phyloP scores from a whole-genome alignment of 75 land plant genomes.

The Pseudotsuga menziesii region DNA sequence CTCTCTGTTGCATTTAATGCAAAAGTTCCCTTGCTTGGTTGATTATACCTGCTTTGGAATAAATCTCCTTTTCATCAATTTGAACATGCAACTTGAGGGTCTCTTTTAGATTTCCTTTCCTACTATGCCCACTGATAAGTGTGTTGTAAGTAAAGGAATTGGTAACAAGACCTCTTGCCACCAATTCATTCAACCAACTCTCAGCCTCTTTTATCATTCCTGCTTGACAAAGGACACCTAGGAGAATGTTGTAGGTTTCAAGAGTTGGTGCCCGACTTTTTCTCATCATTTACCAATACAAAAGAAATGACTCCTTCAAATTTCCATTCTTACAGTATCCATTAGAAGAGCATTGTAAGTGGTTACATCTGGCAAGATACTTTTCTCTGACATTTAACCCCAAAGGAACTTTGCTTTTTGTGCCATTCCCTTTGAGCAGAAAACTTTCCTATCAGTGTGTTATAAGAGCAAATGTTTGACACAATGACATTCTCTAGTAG shows the following conservation, averaged over 20 bases:
- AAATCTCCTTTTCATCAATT: constrained; percentile 65
- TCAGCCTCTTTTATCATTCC: constrained; percentile 51
- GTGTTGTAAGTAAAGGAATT: constrained; percentile 58
- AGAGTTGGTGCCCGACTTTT: constrained; percentile 56
- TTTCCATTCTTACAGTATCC: constrained; percentile 56
- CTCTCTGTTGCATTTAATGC: constrained; percentile 59
- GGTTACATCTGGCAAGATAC: constrained; percentile 47
- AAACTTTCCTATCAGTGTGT: constrained; percentile 40
- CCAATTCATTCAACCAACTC: constrained; percentile 51
- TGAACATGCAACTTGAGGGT: constrained; percentile 57
- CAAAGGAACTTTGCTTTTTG: constrained; percentile 38
- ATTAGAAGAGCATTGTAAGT: constrained; percentile 63
- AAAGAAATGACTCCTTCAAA: constrained; percentile 33
- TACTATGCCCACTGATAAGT: constrained; percentile 56
- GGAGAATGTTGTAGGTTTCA: constrained; percentile 51
- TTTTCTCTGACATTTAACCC: constrained; percentile 42
- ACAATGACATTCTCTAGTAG: constrained; percentile 47
- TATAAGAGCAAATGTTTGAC: constrained; percentile 36
- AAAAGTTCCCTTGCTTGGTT: constrained; percentile 57
- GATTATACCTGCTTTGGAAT: too few relatives aligned
- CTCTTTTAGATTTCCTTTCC: constrained; percentile 55
- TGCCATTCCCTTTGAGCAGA: constrained; percentile 58
- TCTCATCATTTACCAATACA: constrained; percentile 44
- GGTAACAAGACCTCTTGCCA: constrained; percentile 43
- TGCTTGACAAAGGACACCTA: constrained; percentile 37